Evolutionary conservation across 768 basidiomycete genomes (phyloP).

Genomic region (Holtermannia corniformis): DNA sequence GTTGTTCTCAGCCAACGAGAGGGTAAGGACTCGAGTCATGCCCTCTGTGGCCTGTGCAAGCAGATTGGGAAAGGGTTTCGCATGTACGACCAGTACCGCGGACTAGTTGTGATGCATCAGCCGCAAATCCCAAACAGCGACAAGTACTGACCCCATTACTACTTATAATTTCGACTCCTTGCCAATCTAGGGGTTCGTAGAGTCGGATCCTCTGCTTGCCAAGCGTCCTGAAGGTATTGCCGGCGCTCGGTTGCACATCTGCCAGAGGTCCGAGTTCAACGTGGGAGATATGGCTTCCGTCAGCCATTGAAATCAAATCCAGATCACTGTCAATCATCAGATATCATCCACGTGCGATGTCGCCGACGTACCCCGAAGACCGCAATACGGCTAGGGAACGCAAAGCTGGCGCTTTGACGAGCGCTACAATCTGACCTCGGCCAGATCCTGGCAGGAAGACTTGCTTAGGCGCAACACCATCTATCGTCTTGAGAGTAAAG

Average conservation of each 20-base stretch:
- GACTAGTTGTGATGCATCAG: background rate
- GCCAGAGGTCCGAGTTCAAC: slow-evolving; percentile 23
- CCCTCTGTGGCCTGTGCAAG: background rate
- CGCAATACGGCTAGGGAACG: slow-evolving; percentile 16
- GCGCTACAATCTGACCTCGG: slow-evolving; percentile 16
- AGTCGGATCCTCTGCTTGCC: background rate
- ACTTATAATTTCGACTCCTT: background rate
- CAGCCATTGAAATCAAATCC: slow-evolving; percentile 16
- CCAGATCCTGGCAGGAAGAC: background rate
- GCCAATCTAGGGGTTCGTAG: slow-evolving; percentile 8
- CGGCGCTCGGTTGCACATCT: too few species aligned
- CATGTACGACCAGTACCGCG: background rate
- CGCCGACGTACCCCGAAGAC: slow-evolving; percentile 22
- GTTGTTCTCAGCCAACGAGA: background rate
- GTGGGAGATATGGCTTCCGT: slow-evolving; percentile 6
- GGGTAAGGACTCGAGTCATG: slow-evolving; percentile 9
- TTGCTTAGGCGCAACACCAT: background rate
- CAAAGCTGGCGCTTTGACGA: slow-evolving; percentile 17
- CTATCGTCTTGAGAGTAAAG: background rate
- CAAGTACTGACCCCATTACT: too few species aligned
- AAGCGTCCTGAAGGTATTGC: background rate
- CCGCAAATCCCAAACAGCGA: too few species aligned
- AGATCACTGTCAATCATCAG: slow-evolving; percentile 11
- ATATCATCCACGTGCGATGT: background rate
- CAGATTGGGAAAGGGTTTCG: background rate